Evolutionary conservation across 768 basidiomycete species (phyloP), one percentile per base, ranked within the genome.

Genomic region (Leccinum sublutescens): DNA sequence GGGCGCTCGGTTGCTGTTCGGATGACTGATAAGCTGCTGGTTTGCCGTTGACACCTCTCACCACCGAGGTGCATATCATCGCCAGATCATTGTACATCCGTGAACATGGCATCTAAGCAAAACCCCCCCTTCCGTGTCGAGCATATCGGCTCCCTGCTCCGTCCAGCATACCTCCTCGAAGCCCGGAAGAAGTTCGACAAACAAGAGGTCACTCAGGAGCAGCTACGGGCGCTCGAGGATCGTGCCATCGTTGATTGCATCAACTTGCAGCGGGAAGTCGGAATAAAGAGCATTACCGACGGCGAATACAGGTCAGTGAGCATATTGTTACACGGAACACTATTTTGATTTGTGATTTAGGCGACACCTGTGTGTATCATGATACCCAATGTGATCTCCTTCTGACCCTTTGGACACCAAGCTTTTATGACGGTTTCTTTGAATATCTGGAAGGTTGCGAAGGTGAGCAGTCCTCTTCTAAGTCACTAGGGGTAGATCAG

Each of bases 51-150:
- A 64, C 50, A 19, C 64, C 62, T 6, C 31, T 47, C 54, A 63
- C 23, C 23, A 25, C 48, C 15, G 23, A 5, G 48, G 23, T 3
- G 2, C 12, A 21, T 15, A 21, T 49, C 23, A 15, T 49, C 19
- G 23, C 6, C 12, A 25, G 40, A 43, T 43, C 40, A 5, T 23
- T 8, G 12, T 23, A n/a, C 45, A 6, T 36, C 6, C 5, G 31
- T 40, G 5, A 57, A 34, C 5, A 71, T 71, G 67, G 14, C 53
- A 1, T 23, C 54, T 5, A 71, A 65, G 52, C 66, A 71, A 40
- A 58, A 43, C 9, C 78, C 79, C 3, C 79, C 79, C 29, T 79
- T 79, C 69, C 74, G 78, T 23, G 78, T 78, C 12, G 79, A 80
- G 53, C 79, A 80, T 60, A 60, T 79, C 14, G 79, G 79, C 36